These are phyloP conservation scores for Kernera saxatilis DNA, from an alignment of 345 rosid species.

Conservation along the genomic window DNA sequence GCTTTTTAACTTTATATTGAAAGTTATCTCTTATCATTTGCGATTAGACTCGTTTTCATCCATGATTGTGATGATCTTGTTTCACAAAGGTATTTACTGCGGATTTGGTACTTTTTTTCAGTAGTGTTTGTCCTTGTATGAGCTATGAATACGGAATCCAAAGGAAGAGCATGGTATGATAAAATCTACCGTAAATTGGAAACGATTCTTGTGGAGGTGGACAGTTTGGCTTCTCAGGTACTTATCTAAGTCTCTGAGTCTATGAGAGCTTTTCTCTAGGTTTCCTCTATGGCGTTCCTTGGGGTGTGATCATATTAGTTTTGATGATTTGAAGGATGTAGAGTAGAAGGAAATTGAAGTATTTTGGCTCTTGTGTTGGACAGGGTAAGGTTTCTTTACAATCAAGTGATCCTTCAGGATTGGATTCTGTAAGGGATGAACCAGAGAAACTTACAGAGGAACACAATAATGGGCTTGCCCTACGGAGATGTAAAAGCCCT, in stretches of 20 bases:
- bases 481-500: background rate
- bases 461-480: background rate
- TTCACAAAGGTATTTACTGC: background rate
- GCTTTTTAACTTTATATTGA: background rate
- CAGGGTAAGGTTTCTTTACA: constrained; percentile 32
- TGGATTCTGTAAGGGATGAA: constrained; percentile 15
- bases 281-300: background rate
- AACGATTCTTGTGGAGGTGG: constrained; percentile 58
- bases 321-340: background rate
- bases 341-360: background rate
- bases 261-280: background rate
- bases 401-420: constrained; percentile 17
- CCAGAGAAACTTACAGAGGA: background rate
- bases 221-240: constrained; percentile 42
- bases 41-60: background rate
- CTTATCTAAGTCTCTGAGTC: background rate
- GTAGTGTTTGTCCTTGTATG: background rate
- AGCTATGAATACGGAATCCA: constrained; percentile 48
- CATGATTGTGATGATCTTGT: background rate
- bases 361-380: constrained; percentile 5
- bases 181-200: constrained; percentile 61
- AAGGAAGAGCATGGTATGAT: constrained; percentile 58
- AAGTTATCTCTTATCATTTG: background rate
- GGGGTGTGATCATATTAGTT: background rate
- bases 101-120: constrained; percentile 2